A percentile compares a stretch with the other conserved stretches of the same genome.
These are phyloP conservation scores for Cyberlindnera maritima DNA, from an alignment of 805 yeast species.

Conservation along the genomic window DNA sequence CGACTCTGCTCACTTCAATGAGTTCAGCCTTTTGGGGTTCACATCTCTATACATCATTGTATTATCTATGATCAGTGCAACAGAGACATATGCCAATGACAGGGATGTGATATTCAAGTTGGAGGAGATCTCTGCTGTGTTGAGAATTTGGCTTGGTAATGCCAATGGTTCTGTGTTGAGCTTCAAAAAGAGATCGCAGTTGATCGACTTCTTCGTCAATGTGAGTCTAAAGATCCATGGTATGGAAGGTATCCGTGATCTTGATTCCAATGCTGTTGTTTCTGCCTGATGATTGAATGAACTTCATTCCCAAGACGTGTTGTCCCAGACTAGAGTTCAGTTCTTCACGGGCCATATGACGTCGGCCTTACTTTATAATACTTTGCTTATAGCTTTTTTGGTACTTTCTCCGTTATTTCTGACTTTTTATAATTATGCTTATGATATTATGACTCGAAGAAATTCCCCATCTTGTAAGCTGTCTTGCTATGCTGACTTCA, in stretches of 20 bases:
- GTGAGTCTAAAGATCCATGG: slow-evolving; percentile 27
- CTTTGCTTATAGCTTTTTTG: too few relatives aligned
- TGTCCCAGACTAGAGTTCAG: too few relatives aligned
- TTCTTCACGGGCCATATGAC: not conserved
- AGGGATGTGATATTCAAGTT: slow-evolving; percentile 22
- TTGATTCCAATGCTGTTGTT: slow-evolving; percentile 3
- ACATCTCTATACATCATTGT: slow-evolving; percentile 29
- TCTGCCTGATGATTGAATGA: not conserved
- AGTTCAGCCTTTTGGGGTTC: slow-evolving; percentile 29
- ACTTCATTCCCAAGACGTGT: too few relatives aligned
- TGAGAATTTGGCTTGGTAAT: slow-evolving; percentile 37
- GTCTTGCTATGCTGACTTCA: too few relatives aligned
- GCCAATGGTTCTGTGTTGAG: slow-evolving; percentile 27
- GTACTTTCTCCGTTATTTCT: not conserved
- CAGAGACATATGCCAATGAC: slow-evolving; percentile 16
- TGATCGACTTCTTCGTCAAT: slow-evolving; percentile 32
- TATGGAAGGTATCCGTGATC: slow-evolving; percentile 13
- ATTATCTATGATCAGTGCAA: slow-evolving; percentile 20
- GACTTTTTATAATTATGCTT: not conserved
- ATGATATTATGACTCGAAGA: slow-evolving; percentile 4
- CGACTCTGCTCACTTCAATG: slow-evolving; percentile 6
- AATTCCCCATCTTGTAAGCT: too few relatives aligned
- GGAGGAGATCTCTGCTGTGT: slow-evolving; percentile 30
- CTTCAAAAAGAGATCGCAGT: slow-evolving; percentile 29
- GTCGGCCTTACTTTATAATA: not conserved